Base-by-base conservation (phyloP, 2,329 filamentous ascomycete genomes). In the Plenodomus tracheiphilus region DNA sequence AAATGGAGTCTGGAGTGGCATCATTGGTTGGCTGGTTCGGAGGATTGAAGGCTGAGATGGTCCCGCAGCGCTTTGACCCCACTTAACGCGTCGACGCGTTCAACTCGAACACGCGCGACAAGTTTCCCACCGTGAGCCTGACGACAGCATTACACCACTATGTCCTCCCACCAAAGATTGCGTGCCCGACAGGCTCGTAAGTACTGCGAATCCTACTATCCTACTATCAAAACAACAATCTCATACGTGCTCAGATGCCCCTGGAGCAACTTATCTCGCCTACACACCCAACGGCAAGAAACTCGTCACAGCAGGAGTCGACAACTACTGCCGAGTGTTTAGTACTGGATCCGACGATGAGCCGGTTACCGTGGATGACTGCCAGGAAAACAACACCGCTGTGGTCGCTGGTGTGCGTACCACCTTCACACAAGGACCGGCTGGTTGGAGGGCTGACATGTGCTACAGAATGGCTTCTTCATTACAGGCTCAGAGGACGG, bases 291-390 rank as follows among this genome's bases (percentile, higher is more conserved):
- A 96, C 71, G 94, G 95, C 54, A 83, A 82, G 60, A 89, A 88
- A 63, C 81, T 99, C 49, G 85, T 97, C 58, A 97, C 94, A 10
- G 92, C 91, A 52, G 94, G 94, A 56, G 88, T 90, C 50, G 96
- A 97, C 76, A 95, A 95, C 66, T 91, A 90, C 7, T 91, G 96
- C 65, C 89, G 95, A 41, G 84, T 97, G 41, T 99, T 96, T 77
- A 89, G 87, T 59, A 94, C 92, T 13, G 91, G 90, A 51, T 94
- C 88, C 34, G 89, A 96, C 75, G 92, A 91, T 62, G 94, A 99
- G 71, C 94, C 95, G 9, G 85, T 84, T 49, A 96, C 93, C 48
- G 87, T 99, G 47, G 93, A 97, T 69, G 91, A 97, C 56, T 91
- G 88, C 46, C 88, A 88, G 52, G 93, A 97, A 61, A 87, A 89